Conservation (phyloP, 129 eudicot species). For the Flaveria sonorensis region DNA sequence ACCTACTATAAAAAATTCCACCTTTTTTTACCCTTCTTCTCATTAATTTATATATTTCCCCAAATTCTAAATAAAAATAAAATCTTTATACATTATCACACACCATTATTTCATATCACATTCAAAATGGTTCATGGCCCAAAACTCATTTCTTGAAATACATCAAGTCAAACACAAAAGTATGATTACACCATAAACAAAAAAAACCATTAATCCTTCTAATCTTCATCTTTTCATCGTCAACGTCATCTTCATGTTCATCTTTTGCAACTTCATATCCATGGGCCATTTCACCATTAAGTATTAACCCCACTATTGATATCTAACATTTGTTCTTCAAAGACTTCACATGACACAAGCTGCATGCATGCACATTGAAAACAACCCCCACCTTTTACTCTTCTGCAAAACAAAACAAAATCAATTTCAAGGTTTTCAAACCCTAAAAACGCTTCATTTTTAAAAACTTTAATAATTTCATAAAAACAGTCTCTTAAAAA, state of each 20-base stretch:
- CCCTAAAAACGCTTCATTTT: neutral
- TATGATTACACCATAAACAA: constrained; percentile 20
- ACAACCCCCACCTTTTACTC: constrained; percentile 60
- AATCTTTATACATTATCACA: neutral
- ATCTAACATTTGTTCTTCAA: constrained; percentile 5
- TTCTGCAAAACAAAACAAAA: constrained; percentile 57
- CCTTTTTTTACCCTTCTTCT: constrained; percentile 17
- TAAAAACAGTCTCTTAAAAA: too few species aligned
- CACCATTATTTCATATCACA: neutral
- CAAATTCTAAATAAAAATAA: neutral
- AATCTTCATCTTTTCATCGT: neutral
- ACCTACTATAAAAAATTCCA: constrained; percentile 24
- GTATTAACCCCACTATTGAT: neutral
- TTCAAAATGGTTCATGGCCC: constrained; percentile 17
- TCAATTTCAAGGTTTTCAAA: neutral
- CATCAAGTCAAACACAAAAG: constrained; percentile 25
- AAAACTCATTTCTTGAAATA: constrained; percentile 26
- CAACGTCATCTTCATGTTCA: constrained; percentile 17
- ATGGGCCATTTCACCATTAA: constrained; percentile 29
- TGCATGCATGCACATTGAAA: constrained; percentile 81
- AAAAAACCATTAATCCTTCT: neutral
- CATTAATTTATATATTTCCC: neutral
- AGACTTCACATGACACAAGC: constrained; percentile 45
- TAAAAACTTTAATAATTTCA: neutral
- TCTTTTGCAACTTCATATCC: constrained; percentile 1